Evolutionary conservation across 768 basidiomycete genomes (phyloP), one percentile per base, ranked within the genome.

Genomic region (Boletus rubropictus): DNA sequence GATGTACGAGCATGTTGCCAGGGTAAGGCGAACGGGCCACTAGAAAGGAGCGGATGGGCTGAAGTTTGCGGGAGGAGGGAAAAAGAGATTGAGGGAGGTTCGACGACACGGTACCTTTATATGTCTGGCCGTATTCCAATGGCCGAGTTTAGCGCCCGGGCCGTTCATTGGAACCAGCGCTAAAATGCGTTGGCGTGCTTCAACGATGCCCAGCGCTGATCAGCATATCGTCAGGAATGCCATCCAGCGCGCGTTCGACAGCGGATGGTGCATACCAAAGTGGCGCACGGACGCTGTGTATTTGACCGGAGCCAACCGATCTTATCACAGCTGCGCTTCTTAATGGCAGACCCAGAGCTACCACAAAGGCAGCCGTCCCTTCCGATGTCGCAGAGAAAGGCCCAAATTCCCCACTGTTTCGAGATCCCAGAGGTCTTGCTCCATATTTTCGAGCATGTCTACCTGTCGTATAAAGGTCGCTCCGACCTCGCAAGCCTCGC

Each of bases 21-120:
- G 46, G 37, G 24, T 14, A 12, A 37, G 50, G 32, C 47, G 51
- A 21, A 52, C 28, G 49, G 42, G 50, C 4, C 24, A 4, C 24
- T 36, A 14, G 22, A 61, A 61, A 63, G 53, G 60, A 62, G 55
- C 48, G 60, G 41, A 55, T 28, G 46, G 61, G 58, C 42, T 52
- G 47, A 18, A 50, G 42, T 25, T 25, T 49, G 41, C 29, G 48
- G 44, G 24, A 18, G n/a, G 20, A 36, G 39, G 46, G 37, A 39
- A 42, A 55, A 11, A 24, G 9, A 42, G 48, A 2, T 34, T 57
- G 46, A 20, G 47, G 41, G 45, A 28, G 44, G 17, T 34, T 25
- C 49, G 41, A 49, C 18, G 38, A 25, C 17, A 25, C 38, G 31
- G 2, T 28, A 29, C 21, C 46, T 60, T 63, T 61, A 61, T 63